phyloP scores from a whole-genome alignment of 768 basidiomycete genomes.

The Amanita muscaria region DNA sequence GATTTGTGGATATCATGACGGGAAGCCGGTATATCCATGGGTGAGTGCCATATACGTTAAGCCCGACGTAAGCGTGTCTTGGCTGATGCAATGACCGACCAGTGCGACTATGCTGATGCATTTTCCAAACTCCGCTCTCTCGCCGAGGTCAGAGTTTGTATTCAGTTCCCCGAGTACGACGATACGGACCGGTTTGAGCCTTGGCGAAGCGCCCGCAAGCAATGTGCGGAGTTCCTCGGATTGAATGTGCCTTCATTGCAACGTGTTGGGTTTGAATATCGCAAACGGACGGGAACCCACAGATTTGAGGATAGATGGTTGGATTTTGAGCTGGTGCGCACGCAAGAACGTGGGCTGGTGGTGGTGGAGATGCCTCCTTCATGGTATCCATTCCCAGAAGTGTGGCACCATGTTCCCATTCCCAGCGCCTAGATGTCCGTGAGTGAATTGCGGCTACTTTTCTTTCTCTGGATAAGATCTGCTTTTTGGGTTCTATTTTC shows the following conservation, averaged over 20 bases:
- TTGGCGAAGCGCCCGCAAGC: constrained; percentile 23
- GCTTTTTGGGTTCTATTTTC: neutral
- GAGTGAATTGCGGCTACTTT: no score
- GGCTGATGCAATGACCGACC: constrained; percentile 1
- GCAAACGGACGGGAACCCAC: constrained; percentile 29
- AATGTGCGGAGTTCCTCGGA: constrained; percentile 30
- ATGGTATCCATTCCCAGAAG: constrained; percentile 36
- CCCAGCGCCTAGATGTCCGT: neutral
- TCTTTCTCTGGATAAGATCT: neutral
- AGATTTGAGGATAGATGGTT: constrained; percentile 35
- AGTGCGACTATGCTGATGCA: constrained; percentile 27
- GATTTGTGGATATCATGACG: constrained; percentile 33
- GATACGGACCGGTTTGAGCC: constrained; percentile 24
- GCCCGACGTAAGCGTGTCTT: neutral
- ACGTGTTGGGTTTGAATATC: constrained; percentile 32
- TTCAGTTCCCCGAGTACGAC: constrained; percentile 31
- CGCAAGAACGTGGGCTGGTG: constrained; percentile 11
- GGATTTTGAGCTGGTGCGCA: constrained; percentile 28
- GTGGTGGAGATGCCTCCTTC: constrained; percentile 23
- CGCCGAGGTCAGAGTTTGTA: constrained; percentile 25
- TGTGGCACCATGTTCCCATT: constrained; percentile 22
- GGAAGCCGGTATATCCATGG: constrained; percentile 31
- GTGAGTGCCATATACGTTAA: constrained; percentile 18
- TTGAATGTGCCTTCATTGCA: constrained; percentile 21
- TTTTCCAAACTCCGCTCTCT: constrained; percentile 20